Percentiles rank a stretch among this genome's conserved stretches.
Conservation (phyloP, 352 stramenopile species). For the Pythium chondricola region DNA sequence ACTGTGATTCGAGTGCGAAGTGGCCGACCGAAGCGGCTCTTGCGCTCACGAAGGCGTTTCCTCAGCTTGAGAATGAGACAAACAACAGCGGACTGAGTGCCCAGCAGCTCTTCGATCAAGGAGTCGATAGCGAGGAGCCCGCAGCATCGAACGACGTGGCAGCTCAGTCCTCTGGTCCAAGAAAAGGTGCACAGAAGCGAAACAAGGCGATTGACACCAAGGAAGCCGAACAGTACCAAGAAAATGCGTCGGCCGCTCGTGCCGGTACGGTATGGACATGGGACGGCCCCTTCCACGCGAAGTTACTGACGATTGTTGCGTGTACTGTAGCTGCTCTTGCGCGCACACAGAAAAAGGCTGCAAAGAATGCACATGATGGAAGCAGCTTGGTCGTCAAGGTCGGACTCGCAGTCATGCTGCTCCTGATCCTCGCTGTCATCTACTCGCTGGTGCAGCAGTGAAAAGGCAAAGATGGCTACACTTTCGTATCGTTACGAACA, state of each 20-base stretch:
- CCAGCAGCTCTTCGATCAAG: slow-evolving; percentile 59
- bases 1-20: slow-evolving; percentile 42
- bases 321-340: slow-evolving; percentile 73
- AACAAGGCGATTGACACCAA: slow-evolving; percentile 1
- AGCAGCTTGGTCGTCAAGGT: slow-evolving; percentile 7
- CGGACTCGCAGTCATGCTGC: not conserved
- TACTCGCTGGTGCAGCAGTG: slow-evolving; percentile 15
- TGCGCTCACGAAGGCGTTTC: slow-evolving; percentile 39
- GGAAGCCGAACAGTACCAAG: slow-evolving; percentile 29
- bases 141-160: slow-evolving; percentile 26
- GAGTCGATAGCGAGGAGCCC: slow-evolving; percentile 56
- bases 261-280: slow-evolving; percentile 26
- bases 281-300: no score
- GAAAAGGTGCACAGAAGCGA: slow-evolving; percentile 17
- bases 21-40: slow-evolving; percentile 53
- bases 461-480: slow-evolving; percentile 16
- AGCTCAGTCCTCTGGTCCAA: not conserved
- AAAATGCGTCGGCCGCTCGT: slow-evolving; percentile 42
- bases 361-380: slow-evolving; percentile 26
- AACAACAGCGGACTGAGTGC: slow-evolving; percentile 58
- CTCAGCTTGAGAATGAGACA: slow-evolving; percentile 37
- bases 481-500: not conserved
- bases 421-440: slow-evolving; percentile 8
- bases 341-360: slow-evolving; percentile 59
- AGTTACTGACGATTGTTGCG: no score